Conservation (phyloP, 176 grass and related monocot species). For the Avena sativa region DNA sequence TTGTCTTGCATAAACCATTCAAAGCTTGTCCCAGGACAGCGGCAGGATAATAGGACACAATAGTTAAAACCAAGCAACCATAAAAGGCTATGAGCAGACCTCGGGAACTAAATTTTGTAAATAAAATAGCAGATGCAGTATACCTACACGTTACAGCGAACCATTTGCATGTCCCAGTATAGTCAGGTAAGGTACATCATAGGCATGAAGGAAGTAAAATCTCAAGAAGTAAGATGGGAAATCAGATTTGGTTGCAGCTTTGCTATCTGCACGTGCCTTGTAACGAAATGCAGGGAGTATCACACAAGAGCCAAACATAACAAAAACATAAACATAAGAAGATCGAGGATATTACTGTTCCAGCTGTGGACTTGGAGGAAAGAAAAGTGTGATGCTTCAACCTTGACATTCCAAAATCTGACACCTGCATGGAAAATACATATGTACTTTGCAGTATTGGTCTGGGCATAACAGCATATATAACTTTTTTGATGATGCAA, state of each 20-base stretch:
- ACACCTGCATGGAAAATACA: constrained; percentile 65
- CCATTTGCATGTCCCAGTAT: constrained; percentile 11
- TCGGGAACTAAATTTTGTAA: not conserved
- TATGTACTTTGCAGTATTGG: constrained; percentile 32
- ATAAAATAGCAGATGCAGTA: not conserved
- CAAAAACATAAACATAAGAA: constrained; percentile 30
- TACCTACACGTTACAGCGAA: not conserved
- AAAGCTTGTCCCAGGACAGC: not conserved
- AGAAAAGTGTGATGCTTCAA: constrained; percentile 98
- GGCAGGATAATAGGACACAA: not conserved
- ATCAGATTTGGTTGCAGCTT: not conserved
- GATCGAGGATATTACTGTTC: constrained; percentile 73
- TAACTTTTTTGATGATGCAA: constrained; percentile 2
- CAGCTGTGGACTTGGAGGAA: constrained; percentile 94
- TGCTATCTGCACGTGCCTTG: not conserved
- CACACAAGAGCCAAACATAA: not conserved
- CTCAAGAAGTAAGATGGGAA: not conserved
- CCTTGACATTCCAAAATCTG: constrained; percentile 99
- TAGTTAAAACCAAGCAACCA: not conserved
- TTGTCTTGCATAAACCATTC: constrained; percentile 2
- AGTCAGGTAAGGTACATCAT: constrained; percentile 5
- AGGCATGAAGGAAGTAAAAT: not conserved
- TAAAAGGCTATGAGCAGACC: not conserved
- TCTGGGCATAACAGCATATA: not conserved
- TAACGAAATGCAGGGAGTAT: not conserved